Percentiles rank a stretch among this genome's conserved stretches.
phyloP scores from a whole-genome alignment of 129 eudicot genomes.

The Chrysanthemum seticuspe region DNA sequence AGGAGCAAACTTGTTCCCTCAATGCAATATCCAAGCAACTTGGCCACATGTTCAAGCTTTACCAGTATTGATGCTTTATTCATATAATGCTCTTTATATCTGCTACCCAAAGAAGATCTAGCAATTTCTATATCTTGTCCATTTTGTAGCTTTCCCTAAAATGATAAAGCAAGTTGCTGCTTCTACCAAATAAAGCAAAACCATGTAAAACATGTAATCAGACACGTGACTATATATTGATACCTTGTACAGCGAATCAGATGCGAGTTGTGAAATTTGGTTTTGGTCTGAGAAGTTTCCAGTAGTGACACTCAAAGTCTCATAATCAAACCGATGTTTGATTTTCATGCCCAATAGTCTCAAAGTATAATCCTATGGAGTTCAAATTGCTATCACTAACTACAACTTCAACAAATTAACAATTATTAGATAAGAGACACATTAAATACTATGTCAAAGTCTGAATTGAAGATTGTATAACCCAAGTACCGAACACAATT shows the following conservation, averaged over 20 bases:
- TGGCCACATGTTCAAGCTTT: no score
- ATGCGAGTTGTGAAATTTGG: not conserved
- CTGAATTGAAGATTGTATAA: no score
- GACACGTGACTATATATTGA: not conserved
- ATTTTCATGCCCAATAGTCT: not conserved
- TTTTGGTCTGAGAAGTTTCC: slow-evolving; percentile 10
- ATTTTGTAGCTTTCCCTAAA: no score
- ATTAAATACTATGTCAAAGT: no score
- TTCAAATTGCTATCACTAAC: not conserved
- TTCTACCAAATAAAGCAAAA: not conserved
- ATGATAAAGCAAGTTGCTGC: no score
- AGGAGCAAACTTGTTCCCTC: no score
- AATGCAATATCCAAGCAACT: no score
- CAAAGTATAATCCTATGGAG: slow-evolving; percentile 1
- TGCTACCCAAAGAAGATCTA: no score
- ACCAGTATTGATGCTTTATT: no score
- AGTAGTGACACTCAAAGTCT: slow-evolving; percentile 6
- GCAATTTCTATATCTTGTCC: no score
- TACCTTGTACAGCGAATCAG: slow-evolving; percentile 9
- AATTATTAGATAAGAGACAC: not conserved
- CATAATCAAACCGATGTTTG: slow-evolving; percentile 9
- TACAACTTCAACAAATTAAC: slow-evolving; percentile 11
- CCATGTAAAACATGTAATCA: not conserved
- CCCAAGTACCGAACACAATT: no score
- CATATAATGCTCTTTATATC: no score